These are phyloP conservation scores for Saccharomycopsis fermentans DNA, from an alignment of 805 yeast genomes.

Conservation along the genomic window DNA sequence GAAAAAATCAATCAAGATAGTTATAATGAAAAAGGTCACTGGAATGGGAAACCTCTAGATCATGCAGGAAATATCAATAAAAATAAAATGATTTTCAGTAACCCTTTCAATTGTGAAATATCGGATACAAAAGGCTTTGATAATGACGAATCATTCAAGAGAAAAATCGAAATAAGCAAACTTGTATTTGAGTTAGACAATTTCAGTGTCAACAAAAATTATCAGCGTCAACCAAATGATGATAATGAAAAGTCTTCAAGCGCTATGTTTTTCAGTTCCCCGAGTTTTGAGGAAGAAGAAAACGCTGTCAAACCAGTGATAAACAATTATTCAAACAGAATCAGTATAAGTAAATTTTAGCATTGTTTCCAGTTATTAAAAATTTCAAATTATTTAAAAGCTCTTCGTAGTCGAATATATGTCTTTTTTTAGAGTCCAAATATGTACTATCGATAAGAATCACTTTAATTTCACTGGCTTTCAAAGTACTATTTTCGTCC, in stretches of 20 bases:
- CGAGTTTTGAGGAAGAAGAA: not conserved
- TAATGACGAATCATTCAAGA: not conserved
- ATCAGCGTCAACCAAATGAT: not conserved
- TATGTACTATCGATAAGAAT: conserved; percentile 52
- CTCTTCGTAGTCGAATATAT: conserved; percentile 46
- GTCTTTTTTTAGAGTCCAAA: conserved; percentile 50
- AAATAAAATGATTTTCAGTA: not conserved
- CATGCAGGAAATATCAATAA: not conserved
- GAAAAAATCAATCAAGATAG: not conserved
- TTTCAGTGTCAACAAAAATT: not conserved
- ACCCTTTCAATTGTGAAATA: not conserved
- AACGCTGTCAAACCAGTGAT: not conserved
- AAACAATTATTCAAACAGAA: not conserved
- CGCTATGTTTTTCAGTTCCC: not conserved
- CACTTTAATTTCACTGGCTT: conserved; percentile 34
- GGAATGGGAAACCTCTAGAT: not conserved
- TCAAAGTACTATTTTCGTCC: conserved; percentile 32
- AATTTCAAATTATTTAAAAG: conserved; percentile 33
- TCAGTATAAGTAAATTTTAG: conserved; percentile 41
- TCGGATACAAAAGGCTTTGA: not conserved
- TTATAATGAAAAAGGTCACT: not conserved
- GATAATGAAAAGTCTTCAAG: not conserved
- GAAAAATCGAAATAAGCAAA: not conserved
- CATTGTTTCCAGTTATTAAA: conserved; percentile 31
- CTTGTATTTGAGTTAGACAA: conserved; percentile 1